A percentile compares a stretch with the other conserved stretches of the same genome.
Evolutionary conservation across 495 filamentous ascomycete genomes (phyloP).

Genomic region (Wilcoxina mikolae): DNA sequence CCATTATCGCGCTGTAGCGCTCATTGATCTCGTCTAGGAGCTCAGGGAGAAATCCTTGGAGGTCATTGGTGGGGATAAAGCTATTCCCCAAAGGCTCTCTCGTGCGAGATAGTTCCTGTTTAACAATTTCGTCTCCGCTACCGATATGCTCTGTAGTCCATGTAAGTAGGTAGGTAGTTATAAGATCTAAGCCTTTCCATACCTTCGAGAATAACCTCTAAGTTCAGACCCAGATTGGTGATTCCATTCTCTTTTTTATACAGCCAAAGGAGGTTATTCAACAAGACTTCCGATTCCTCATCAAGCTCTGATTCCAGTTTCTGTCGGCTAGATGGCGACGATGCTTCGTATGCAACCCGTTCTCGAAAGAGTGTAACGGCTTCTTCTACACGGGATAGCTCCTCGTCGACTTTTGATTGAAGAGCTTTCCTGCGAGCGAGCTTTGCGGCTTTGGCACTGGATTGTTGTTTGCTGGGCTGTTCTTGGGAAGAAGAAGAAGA

Average conservation of each 20-base stretch:
- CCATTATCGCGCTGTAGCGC: neutral
- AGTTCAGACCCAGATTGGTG: neutral
- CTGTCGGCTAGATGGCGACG: too few relatives aligned
- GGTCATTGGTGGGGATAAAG: neutral
- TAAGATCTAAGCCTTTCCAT: neutral
- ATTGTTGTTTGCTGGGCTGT: neutral
- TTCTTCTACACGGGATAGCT: neutral
- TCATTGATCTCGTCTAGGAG: neutral
- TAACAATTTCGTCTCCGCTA: too few relatives aligned
- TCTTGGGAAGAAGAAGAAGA: neutral
- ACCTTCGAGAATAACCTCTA: neutral
- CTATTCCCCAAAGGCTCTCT: neutral
- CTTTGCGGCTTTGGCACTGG: neutral
- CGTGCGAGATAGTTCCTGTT: too few relatives aligned
- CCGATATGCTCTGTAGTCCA: too few relatives aligned
- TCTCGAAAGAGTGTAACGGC: neutral
- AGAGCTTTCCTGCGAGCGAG: neutral
- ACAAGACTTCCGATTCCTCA: neutral
- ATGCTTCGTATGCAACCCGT: neutral
- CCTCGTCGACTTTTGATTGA: neutral
- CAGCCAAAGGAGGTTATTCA: neutral
- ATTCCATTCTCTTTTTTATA: neutral
- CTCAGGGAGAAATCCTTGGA: neutral
- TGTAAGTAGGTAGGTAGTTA: too few relatives aligned
- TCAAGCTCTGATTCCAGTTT: too few relatives aligned